Evolutionary conservation across 495 filamentous ascomycete species (phyloP), one percentile per base, ranked within the genome.

Genomic region (Acidomyces sp.): DNA sequence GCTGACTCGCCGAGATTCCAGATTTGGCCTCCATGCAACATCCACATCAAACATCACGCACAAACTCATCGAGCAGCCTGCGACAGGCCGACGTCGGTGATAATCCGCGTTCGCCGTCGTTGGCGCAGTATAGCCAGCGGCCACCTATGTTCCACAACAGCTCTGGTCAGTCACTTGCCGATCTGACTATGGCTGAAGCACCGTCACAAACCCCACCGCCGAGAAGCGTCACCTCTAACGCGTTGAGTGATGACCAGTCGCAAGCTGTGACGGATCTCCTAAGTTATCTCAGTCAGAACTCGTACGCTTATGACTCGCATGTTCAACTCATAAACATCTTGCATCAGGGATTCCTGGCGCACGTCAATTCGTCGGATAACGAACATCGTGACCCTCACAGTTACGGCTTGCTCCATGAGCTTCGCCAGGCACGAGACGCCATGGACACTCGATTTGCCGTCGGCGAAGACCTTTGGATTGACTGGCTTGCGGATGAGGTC

Each of bases 371-470:
- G 1, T 59, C 65, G 6, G 65, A 68, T 28, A 43, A 56, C 1
- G 34, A 45, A 11, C 11, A 7, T 10, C 32, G 64, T 43, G 61
- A 62, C 0, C 37, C 48, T 9, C 63, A 61, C 17, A 55, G 55
- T 12, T 80, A 78, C 43, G 70, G 76, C 39, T 56, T 80, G 2
- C 63, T 81, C 5, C 62, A 63, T 23, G 76, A 82, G 41, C 63
- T 83, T 43, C 66, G 71, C 12, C 69, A 66, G 27, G 78, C 75
- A 16, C 68, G 78, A 37, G 69, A 75, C 42, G 66, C 69, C 30
- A 82, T 84, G 77, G 66, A 75, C 43, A 66, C 67, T 37, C 66
- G 71, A 12, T 82, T 81, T 55, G 68, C 77, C 1, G 64, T 82
- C 57, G 77, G 77, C 11, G 77, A 80, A 54, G 65, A 72, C 33